phyloP scores from a whole-genome alignment of 306 rosid species.

The Vigna mungo region DNA sequence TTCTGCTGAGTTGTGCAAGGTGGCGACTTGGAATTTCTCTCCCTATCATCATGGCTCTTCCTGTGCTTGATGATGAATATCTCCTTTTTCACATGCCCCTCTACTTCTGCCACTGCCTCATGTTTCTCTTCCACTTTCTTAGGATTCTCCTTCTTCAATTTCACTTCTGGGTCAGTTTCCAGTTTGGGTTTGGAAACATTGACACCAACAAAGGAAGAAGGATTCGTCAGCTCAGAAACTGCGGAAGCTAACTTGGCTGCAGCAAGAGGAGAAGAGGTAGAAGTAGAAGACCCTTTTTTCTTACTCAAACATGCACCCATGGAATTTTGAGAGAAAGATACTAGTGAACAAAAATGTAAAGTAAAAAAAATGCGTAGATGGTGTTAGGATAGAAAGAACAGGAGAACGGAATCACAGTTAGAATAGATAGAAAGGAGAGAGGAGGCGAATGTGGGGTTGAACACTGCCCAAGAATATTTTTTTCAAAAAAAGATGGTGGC shows the following conservation, averaged over 20 bases:
- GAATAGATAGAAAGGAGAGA: not conserved
- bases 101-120: slow-evolving; percentile 41
- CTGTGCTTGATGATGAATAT: slow-evolving; percentile 84
- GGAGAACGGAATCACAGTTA: slow-evolving; percentile 31
- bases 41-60: slow-evolving; percentile 82
- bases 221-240: slow-evolving; percentile 34
- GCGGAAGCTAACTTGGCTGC: slow-evolving; percentile 45
- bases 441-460: not conserved
- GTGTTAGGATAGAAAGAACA: not conserved
- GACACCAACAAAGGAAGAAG: slow-evolving; percentile 19
- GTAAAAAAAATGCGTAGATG: not conserved
- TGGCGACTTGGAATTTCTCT: slow-evolving; percentile 49
- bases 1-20: slow-evolving; percentile 25
- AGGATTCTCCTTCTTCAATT: slow-evolving; percentile 39
- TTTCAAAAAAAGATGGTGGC: slow-evolving; percentile 40
- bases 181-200: slow-evolving; percentile 38
- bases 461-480: slow-evolving; percentile 52
- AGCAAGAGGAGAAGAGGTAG: slow-evolving; percentile 18
- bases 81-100: slow-evolving; percentile 69
- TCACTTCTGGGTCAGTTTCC: slow-evolving; percentile 41
- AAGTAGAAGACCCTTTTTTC: slow-evolving; percentile 57
- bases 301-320: slow-evolving; percentile 95
- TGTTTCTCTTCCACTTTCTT: slow-evolving; percentile 36
- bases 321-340: slow-evolving; percentile 29
- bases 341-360: not conserved